Percentiles rank a stretch among this genome's conserved stretches.
Conservation (phyloP, 371 early-diverging fungal genomes). For the Actinomortierella ambigua region DNA sequence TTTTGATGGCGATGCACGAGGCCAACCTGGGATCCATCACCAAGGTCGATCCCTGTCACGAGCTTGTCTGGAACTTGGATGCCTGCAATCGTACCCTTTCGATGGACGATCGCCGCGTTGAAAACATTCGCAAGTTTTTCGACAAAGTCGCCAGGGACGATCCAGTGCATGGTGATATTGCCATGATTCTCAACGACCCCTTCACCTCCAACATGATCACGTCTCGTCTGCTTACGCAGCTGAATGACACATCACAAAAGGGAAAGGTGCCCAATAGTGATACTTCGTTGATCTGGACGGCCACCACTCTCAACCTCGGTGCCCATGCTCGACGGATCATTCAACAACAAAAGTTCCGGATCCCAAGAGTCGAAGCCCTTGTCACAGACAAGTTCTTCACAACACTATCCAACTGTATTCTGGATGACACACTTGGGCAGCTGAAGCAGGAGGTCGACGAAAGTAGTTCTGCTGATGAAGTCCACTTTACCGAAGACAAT, state of each 20-base stretch:
- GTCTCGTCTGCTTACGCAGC: slow-evolving; percentile 25
- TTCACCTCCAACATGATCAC: slow-evolving; percentile 59
- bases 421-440: slow-evolving; percentile 30
- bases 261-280: slow-evolving; percentile 24
- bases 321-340: slow-evolving; percentile 54
- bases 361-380: slow-evolving; percentile 37
- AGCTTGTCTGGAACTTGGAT: slow-evolving; percentile 70
- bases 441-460: slow-evolving; percentile 33
- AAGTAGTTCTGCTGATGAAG: slow-evolving; percentile 20
- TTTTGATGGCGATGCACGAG: slow-evolving; percentile 72
- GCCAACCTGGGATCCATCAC: slow-evolving; percentile 54
- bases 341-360: slow-evolving; percentile 42
- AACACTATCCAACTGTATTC: slow-evolving; percentile 24
- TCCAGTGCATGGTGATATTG: slow-evolving; percentile 67
- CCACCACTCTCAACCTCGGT: slow-evolving; percentile 60
- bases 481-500: slow-evolving; percentile 29
- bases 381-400: slow-evolving; percentile 34
- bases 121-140: slow-evolving; percentile 70
- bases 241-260: slow-evolving; percentile 23
- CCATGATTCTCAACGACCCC: slow-evolving; percentile 67
- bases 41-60: slow-evolving; percentile 60
- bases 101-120: slow-evolving; percentile 69
- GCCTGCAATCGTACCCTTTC: slow-evolving; percentile 67
- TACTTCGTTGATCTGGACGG: slow-evolving; percentile 48
- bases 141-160: slow-evolving; percentile 58